Evolutionary conservation across 2,329 filamentous ascomycete genomes (phyloP), one percentile per base, ranked within the genome.

Genomic region (Triangularia verruculosa): DNA sequence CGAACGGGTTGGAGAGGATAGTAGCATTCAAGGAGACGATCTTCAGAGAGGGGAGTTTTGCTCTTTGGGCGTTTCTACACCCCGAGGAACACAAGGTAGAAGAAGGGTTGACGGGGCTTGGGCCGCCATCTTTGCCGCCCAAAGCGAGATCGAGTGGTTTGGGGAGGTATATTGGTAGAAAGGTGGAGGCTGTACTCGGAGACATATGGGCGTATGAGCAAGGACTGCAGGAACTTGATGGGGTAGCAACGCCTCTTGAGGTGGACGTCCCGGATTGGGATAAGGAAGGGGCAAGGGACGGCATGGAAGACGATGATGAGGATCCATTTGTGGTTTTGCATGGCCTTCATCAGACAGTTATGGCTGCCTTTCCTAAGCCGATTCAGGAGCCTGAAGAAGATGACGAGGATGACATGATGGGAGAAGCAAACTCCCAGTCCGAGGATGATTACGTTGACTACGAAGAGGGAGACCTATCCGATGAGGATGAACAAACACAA

Each of bases 11-110:
- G 55, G 62, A 62, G 7, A 59, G 62, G 6, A 20, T 61, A 1
- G 32, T 59, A 11, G 60, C 66, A 1, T 64, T 61, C 47, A 57
- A 61, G 55, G 66, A 68, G 55, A 61, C 57, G 1, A n/a, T 61
- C 4, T 28, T 65, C 2, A 24, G 61, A 4, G 61, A 66, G 7
- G 66, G 66, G 9, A 68, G 55, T 13, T 22, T 59, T 20, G 57
- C 57, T 4, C 32, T 59, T 55, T 61, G 59, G 59, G 59, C 32
- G 8, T 55, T 61, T 30, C 43, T 61, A n/a, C 59, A 61, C 17
- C 25, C 59, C 15, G n/a, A 15, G 1, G 51, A 22, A 22, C 7
- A 13, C 47, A 24, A 4, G 34, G 39, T 3, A 12, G 27, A 15
- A 8, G 22, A 12, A 8, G 20, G 9, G n/a, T n/a, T 6, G 22